Percentiles rank a stretch among this genome's conserved stretches.
Conservation (phyloP, 1,284 basidiomycete genomes). For the Taiwanofungus camphoratus region DNA sequence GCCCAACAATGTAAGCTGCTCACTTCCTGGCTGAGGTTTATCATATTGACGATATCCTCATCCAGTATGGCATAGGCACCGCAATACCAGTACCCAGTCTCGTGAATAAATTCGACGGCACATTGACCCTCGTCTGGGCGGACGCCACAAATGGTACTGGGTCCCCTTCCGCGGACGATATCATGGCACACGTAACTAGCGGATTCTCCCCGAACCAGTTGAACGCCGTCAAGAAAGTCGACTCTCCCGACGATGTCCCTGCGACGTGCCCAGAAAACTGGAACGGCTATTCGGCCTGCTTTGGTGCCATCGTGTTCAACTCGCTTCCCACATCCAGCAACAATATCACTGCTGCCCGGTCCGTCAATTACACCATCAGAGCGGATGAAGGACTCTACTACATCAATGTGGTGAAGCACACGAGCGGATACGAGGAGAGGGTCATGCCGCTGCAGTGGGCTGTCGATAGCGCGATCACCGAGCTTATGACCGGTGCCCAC, state of each 20-base stretch:
- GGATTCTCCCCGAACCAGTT: slow-evolving; percentile 41
- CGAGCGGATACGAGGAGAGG: slow-evolving; percentile 62
- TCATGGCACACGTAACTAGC: slow-evolving; percentile 52
- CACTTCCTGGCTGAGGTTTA: background rate
- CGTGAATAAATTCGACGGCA: slow-evolving; percentile 43
- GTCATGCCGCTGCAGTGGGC: slow-evolving; percentile 75
- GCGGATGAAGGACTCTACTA: slow-evolving; percentile 60
- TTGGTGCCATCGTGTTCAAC: slow-evolving; percentile 61
- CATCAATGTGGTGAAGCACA: slow-evolving; percentile 61
- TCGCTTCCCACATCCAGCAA: slow-evolving; percentile 37
- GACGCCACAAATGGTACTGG: slow-evolving; percentile 51
- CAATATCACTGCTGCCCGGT: slow-evolving; percentile 30
- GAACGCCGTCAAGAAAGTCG: slow-evolving; percentile 40
- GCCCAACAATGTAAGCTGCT: slow-evolving; percentile 44
- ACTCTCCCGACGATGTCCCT: slow-evolving; percentile 43
- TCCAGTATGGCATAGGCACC: slow-evolving; percentile 58
- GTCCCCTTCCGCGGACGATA: slow-evolving; percentile 43
- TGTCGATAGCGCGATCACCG: slow-evolving; percentile 67
- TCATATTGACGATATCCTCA: slow-evolving; percentile 1
- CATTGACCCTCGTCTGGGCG: slow-evolving; percentile 55
- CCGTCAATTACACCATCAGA: slow-evolving; percentile 71
- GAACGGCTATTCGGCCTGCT: slow-evolving; percentile 64
- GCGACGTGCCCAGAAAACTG: slow-evolving; percentile 69
- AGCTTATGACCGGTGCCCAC: slow-evolving; percentile 49
- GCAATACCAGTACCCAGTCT: slow-evolving; percentile 47